phyloP scores from a whole-genome alignment of 1,284 basidiomycete species.

The Papiliotrema nemorosa region DNA sequence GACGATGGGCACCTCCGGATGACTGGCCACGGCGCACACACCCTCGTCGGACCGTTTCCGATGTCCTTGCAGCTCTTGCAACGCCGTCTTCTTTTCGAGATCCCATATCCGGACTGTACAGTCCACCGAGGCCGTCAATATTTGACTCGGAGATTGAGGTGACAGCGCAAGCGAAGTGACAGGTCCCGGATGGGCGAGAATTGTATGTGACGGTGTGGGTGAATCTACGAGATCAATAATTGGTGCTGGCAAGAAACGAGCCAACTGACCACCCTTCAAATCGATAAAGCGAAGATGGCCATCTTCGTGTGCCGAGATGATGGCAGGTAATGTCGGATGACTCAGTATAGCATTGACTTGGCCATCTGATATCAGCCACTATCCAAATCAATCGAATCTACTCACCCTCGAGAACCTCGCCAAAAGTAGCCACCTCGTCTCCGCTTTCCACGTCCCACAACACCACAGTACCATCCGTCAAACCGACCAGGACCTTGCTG shows the following conservation, averaged over 20 bases:
- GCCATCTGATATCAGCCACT: slow-evolving; percentile 57
- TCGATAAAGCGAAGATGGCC: slow-evolving; percentile 89
- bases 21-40: slow-evolving; percentile 58
- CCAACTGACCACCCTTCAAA: slow-evolving; percentile 64
- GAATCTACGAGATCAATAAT: slow-evolving; percentile 1
- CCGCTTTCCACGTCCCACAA: slow-evolving; percentile 85
- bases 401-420: slow-evolving; percentile 17
- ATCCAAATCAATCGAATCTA: neutral
- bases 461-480: slow-evolving; percentile 82
- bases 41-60: slow-evolving; percentile 85
- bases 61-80: slow-evolving; percentile 84
- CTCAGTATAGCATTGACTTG: slow-evolving; percentile 88
- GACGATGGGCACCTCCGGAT: slow-evolving; percentile 78
- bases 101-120: slow-evolving; percentile 96
- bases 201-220: slow-evolving; percentile 82
- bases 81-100: slow-evolving; percentile 60
- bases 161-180: slow-evolving; percentile 89
- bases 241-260: neutral
- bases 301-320: slow-evolving; percentile 91
- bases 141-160: slow-evolving; percentile 61
- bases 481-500: slow-evolving; percentile 63
- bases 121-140: slow-evolving; percentile 89
- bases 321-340: slow-evolving; percentile 82
- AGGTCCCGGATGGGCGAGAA: slow-evolving; percentile 85
- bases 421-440: slow-evolving; percentile 66